Evolutionary conservation across 352 stramenopile species (phyloP).

Genomic region (Phytophthora colocasiae): DNA sequence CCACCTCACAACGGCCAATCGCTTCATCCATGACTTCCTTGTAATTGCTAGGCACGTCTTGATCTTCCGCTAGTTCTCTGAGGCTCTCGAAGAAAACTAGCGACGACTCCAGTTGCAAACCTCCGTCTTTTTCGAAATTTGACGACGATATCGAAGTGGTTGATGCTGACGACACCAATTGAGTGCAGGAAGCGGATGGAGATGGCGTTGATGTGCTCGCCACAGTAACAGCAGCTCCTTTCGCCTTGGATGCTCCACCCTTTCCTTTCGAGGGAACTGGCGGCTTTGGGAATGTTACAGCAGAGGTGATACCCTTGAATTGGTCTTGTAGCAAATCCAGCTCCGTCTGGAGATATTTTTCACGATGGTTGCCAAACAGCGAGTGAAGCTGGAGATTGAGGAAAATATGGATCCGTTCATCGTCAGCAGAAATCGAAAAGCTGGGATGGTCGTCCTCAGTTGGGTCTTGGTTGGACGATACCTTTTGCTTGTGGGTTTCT

Average conservation of each 20-base stretch:
- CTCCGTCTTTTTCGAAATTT: conserved; percentile 56
- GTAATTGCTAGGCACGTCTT: conserved; percentile 46
- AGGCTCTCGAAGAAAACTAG: conserved; percentile 66
- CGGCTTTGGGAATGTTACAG: conserved; percentile 63
- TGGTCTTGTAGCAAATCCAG: conserved; percentile 64
- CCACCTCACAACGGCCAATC: conserved; percentile 61
- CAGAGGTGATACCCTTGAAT: conserved; percentile 48
- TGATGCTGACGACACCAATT: conserved; percentile 31
- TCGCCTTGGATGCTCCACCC: conserved; percentile 33
- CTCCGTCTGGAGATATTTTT: conserved; percentile 73
- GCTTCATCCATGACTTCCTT: conserved; percentile 47
- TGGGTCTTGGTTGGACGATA: conserved; percentile 9
- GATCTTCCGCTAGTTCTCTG: conserved; percentile 54
- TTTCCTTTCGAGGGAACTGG: conserved; percentile 41
- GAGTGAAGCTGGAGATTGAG: conserved; percentile 80
- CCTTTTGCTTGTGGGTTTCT: conserved; percentile 8
- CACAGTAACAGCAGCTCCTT: conserved; percentile 9
- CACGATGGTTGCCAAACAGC: conserved; percentile 75
- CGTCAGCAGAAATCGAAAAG: conserved; percentile 12
- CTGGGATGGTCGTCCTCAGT: conserved; percentile 4
- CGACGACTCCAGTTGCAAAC: conserved; percentile 38
- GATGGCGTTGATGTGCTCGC: conserved; percentile 15
- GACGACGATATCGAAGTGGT: conserved; percentile 48
- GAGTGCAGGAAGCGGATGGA: conserved; percentile 35
- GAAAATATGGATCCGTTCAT: conserved; percentile 73